A percentile compares a stretch with the other conserved stretches of the same genome.
Conservation (phyloP, 768 basidiomycete genomes). For the Austroboletus eburneus region DNA sequence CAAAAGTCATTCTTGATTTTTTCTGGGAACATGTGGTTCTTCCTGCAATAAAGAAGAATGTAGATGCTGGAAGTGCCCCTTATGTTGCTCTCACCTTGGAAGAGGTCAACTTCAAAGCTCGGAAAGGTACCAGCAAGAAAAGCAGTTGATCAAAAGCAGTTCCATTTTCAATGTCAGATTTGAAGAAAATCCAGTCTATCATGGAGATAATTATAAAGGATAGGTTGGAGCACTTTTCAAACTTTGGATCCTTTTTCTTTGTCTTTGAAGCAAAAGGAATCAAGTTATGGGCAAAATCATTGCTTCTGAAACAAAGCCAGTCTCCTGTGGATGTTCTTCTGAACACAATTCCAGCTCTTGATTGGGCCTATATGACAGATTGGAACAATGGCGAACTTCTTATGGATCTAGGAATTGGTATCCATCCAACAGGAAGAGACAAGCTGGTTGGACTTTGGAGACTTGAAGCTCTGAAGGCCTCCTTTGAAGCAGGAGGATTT, state of each 20-base stretch:
- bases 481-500: conserved; percentile 8
- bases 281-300: conserved; percentile 3
- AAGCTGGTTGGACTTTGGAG: too few species aligned
- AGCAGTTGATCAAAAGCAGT: conserved; percentile 1
- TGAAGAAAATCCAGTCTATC: not conserved
- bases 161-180: conserved; percentile 1
- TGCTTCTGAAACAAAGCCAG: not conserved
- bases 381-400: conserved; percentile 2
- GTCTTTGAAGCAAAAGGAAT: conserved; percentile 11
- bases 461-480: conserved; percentile 1
- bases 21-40: conserved; percentile 11
- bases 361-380: conserved; percentile 5
- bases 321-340: not conserved
- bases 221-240: not conserved
- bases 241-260: conserved; percentile 16
- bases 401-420: conserved; percentile 1
- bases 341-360: not conserved
- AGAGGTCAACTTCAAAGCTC: conserved; percentile 6
- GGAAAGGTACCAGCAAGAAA: not conserved
- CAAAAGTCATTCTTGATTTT: conserved; percentile 8
- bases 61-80: not conserved
- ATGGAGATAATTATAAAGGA: conserved; percentile 5
- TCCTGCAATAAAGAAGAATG: conserved; percentile 1
- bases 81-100: conserved; percentile 1
- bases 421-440: not conserved